These are phyloP conservation scores for Jatropha multifida DNA, from an alignment of 441 rosid genomes.

Conservation along the genomic window DNA sequence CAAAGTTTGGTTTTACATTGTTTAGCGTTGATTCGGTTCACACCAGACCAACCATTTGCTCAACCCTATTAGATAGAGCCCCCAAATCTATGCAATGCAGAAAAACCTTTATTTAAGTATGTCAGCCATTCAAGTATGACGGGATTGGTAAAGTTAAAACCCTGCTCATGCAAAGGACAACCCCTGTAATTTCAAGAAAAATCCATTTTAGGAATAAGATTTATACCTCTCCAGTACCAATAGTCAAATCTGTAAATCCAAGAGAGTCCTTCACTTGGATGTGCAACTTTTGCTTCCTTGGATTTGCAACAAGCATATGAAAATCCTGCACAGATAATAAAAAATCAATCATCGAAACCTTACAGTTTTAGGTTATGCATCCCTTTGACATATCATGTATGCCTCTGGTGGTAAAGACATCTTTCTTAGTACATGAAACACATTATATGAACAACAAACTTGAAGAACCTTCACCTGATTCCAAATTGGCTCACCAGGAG, in stretches of 20 bases:
- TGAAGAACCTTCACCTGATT: conserved; percentile 65
- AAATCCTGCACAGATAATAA: conserved; percentile 65
- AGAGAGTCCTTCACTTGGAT: conserved; percentile 84
- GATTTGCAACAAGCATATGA: conserved; percentile 86
- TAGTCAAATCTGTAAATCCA: conserved; percentile 72
- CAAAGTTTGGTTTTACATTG: too few relatives aligned
- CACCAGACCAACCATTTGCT: too few relatives aligned
- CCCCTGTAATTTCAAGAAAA: background rate
- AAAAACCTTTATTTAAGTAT: background rate
- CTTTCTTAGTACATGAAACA: conserved; percentile 12
- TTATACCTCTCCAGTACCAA: conserved; percentile 84
- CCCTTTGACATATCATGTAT: background rate
- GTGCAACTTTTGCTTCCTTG: conserved; percentile 69
- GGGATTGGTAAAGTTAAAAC: background rate
- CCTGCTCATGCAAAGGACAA: background rate
- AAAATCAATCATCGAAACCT: conserved; percentile 9
- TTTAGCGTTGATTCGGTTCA: too few relatives aligned
- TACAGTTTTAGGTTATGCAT: conserved; percentile 15
- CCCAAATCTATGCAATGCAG: background rate
- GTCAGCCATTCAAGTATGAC: background rate
- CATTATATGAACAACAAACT: conserved; percentile 11
- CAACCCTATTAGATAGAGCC: too few relatives aligned
- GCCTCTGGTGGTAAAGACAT: background rate
- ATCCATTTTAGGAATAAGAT: conserved; percentile 9
- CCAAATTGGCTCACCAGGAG: conserved; percentile 98